Conservation (phyloP, 148 eudicot genomes). For the Spergularia bocconei region DNA sequence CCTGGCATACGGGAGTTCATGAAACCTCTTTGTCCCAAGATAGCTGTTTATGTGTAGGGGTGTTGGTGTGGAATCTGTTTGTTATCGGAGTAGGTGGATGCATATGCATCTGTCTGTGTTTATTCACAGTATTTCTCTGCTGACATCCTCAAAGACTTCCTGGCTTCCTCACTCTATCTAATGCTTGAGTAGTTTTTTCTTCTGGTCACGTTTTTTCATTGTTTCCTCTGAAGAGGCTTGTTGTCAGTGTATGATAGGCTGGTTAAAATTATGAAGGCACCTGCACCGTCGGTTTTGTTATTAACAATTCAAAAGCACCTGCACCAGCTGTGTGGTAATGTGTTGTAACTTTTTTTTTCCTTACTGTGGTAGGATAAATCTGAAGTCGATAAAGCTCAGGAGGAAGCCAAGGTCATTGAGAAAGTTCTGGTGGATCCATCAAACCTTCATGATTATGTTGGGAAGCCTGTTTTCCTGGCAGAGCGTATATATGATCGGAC, state of each 20-base stretch:
- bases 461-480: constrained; percentile 97
- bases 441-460: constrained; percentile 82
- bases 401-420: constrained; percentile 36
- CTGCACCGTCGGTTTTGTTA: no score
- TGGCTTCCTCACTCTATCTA: no score
- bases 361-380: constrained; percentile 38
- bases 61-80: neutral
- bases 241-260: no score
- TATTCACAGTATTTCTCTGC: no score
- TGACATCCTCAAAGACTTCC: no score
- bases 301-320: no score
- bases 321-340: neutral
- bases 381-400: constrained; percentile 34
- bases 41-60: neutral
- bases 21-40: neutral
- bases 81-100: no score
- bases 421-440: constrained; percentile 65
- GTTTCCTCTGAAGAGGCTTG: no score
- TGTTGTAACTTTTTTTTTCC: constrained; percentile 2
- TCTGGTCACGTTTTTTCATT: no score
- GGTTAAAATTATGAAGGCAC: no score
- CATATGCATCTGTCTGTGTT: no score
- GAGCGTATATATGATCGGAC: constrained; percentile 91
- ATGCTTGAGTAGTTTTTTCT: no score
- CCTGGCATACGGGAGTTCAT: neutral